Conservation (phyloP, 305 asterid species). For the Fraxinus ornus region DNA sequence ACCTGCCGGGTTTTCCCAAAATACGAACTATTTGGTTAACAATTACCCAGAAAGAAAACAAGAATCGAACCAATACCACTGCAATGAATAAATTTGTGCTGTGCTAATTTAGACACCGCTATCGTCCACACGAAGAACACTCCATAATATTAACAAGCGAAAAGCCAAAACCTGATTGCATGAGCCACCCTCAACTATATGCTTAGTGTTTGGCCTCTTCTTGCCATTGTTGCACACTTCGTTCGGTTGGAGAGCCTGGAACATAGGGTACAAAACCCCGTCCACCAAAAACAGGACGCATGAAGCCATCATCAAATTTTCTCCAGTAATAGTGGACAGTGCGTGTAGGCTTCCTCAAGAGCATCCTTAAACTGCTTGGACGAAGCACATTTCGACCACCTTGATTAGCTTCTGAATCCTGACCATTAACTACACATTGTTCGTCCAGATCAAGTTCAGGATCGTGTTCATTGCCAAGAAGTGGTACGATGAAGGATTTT, state of each 20-base stretch:
- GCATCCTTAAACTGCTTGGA: constrained; percentile 52
- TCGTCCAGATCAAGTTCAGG: constrained; percentile 39
- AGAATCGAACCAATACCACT: neutral
- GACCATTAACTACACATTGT: constrained; percentile 21
- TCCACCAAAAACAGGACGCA: constrained; percentile 74
- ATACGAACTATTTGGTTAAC: constrained; percentile 1
- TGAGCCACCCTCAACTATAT: neutral
- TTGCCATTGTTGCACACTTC: constrained; percentile 35
- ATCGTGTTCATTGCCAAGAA: constrained; percentile 46
- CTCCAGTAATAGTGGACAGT: constrained; percentile 71
- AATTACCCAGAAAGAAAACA: neutral
- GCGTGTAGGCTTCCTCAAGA: constrained; percentile 48
- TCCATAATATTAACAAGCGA: neutral
- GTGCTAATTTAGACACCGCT: neutral
- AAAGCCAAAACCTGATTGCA: neutral
- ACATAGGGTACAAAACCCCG: constrained; percentile 61
- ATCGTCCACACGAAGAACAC: neutral
- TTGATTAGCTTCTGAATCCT: constrained; percentile 19
- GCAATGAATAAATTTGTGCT: neutral
- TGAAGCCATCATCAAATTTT: constrained; percentile 55
- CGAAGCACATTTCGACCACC: constrained; percentile 21
- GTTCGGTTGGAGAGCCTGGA: constrained; percentile 57
- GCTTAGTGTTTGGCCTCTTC: constrained; percentile 32
- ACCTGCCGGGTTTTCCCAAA: neutral
- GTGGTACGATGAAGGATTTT: constrained; percentile 52